Evolutionary conservation across 1,284 basidiomycete species (phyloP), one percentile per base, ranked within the genome.

Genomic region (Waitea zeae): DNA sequence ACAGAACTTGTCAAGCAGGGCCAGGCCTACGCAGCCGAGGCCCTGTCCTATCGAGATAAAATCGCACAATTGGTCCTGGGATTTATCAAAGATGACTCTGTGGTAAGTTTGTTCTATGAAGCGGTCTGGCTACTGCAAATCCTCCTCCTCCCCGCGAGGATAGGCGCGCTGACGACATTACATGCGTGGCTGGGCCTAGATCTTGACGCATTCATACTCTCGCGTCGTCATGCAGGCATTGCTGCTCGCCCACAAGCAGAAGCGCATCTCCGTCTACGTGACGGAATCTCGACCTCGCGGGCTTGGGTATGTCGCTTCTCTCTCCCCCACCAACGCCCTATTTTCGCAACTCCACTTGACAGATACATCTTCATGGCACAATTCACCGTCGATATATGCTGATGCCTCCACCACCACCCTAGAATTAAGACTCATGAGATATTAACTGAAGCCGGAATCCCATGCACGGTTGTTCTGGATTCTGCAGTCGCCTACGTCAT

Each of bases 401-500:
- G 22, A 26, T 26, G 22, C 22, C 7, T n/a, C 7, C 22, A 7
- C 7, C 22, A 26, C 42, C 37, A 45, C 46, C n/a, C n/a, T n/a
- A 92, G 89, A 37, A 65, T 92, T 49, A 84, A 80, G 52, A 93
- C 90, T n/a, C 78, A 86, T 47, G 73, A 88, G 46, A 67, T 73
- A 36, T 64, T 95, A 31, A 80, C 75, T 7, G 73, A 76, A 19
- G 80, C 77, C 12, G 90, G 90, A 2, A 87, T 99, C 41, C 90
- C 92, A 3, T 92, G 87, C 55, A 89, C 87, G 1, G 80, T 98
- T 37, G 79, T 98, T 6, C 69, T 98, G 37, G 95, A 99, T 57
- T 88, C 88, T 6, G 92, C 93, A 1, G 90, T 97, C 3, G 89
- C 88, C 14, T 98, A 96, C 59, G 76, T 89, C 42, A 96, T 98